Base-by-base conservation (phyloP, 306 rosid genomes). In the Albizia julibrissin region DNA sequence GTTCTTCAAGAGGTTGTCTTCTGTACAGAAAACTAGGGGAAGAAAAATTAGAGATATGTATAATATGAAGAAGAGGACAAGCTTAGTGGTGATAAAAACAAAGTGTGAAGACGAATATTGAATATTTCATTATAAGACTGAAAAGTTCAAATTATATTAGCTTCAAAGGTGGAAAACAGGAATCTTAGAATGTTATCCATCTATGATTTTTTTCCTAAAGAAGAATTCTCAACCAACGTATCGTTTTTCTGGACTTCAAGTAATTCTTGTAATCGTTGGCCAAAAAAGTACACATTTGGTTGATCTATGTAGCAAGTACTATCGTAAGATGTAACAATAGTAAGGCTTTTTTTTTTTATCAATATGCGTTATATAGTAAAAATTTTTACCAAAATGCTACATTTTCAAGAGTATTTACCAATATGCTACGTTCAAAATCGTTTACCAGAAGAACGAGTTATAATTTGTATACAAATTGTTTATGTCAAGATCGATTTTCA, bases 1-100 rank as follows among this genome's bases (percentile, higher is more conserved):
- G 1, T 68, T 59, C 81, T 84, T 69, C 84, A 77, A 66, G 27
- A 66, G 47, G 16, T 5, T 62, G 19, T 62, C 29, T 62, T 27
- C 69, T 49, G 44, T 34, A 66, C 31, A 72, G 16, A 75, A 78
- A 82, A 69, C 78, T 42, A 44, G 18, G 62, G 24, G 65, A 70
- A 76, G 39, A 65, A 43, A 44, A n/a, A 34, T 19, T 39, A 68
- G 24, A 69, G 18, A 19, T 49, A 71, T 59, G 34, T 27, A n/a
- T 46, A 11, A 46, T 31, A 43, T 44, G 16, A 62, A 84, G 56
- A 69, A 77, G 52, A 81, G 74, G 61, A 80, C 85, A 66, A 67
- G 37, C 39, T 65, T 39, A 79, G 22, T 13, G 88, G 83, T 74
- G 89, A 82, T 85, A 50, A 81, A 87, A 87, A 84, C 89, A 80